Evolutionary conservation across 345 rosid species (phyloP).

Genomic region (Noccaea bulbosa): DNA sequence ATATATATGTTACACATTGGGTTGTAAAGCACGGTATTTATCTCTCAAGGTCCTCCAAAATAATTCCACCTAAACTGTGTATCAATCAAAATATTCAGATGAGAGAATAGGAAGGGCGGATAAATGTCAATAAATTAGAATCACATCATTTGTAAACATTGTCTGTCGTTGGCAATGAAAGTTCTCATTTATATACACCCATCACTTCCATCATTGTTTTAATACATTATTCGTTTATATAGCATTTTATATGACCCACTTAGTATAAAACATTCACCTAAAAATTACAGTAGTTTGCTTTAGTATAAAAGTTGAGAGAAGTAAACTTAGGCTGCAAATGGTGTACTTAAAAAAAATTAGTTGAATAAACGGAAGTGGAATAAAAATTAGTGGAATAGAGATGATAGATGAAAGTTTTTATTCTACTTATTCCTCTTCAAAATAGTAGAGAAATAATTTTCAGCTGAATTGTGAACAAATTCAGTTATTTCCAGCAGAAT

Average conservation of each 20-base stretch:
- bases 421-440: too few relatives aligned
- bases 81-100: conserved; percentile 4
- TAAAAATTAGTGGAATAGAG: too few relatives aligned
- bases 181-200: conserved; percentile 20
- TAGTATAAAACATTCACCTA: background rate
- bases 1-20: background rate
- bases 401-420: too few relatives aligned
- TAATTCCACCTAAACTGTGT: conserved; percentile 2
- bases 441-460: too few relatives aligned
- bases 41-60: conserved; percentile 13
- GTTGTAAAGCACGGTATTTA: conserved; percentile 10
- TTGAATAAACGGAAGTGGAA: too few relatives aligned
- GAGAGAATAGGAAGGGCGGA: background rate
- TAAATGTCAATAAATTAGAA: conserved; percentile 17
- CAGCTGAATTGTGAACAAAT: too few relatives aligned
- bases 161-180: conserved; percentile 32
- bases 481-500: too few relatives aligned
- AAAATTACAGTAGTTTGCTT: background rate
- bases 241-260: background rate
- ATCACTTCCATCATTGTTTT: conserved; percentile 2
- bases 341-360: background rate
- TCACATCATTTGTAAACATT: conserved; percentile 22
- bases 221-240: background rate
- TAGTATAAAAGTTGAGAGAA: background rate
- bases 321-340: background rate